Percentiles rank a stretch among this genome's conserved stretches.
phyloP scores from a whole-genome alignment of 345 rosid genomes.

The Pistacia atlantica region DNA sequence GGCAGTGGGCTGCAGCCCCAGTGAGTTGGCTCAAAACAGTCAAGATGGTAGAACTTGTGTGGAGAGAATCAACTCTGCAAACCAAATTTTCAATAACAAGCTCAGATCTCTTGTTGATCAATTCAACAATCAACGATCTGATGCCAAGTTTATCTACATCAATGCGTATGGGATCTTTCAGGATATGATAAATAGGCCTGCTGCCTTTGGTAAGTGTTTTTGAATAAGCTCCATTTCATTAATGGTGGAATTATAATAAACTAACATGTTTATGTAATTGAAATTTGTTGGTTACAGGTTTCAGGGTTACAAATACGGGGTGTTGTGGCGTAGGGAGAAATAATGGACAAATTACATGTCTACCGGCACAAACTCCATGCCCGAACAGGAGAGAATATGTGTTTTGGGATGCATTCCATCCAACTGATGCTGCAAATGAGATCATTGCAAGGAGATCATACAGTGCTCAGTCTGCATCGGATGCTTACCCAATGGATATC shows the following conservation, averaged over 20 bases:
- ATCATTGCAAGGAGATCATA: conserved; percentile 58
- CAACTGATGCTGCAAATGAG: conserved; percentile 57
- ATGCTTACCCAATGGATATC: conserved; percentile 65
- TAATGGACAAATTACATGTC: conserved; percentile 78
- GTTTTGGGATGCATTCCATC: conserved; percentile 84
- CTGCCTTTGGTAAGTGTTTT: conserved; percentile 44
- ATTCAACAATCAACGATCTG: conserved; percentile 54
- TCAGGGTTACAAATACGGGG: conserved; percentile 56
- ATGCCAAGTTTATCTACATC: conserved; percentile 65
- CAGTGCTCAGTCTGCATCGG: conserved; percentile 49
- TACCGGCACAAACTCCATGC: conserved; percentile 66
- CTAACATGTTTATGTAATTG: neutral
- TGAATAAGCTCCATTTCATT: neutral
- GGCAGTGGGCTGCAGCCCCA: conserved; percentile 89
- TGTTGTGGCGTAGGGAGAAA: conserved; percentile 84
- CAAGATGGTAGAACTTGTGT: conserved; percentile 72
- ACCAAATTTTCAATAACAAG: conserved; percentile 66
- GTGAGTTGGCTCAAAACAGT: conserved; percentile 62
- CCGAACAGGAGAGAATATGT: conserved; percentile 48
- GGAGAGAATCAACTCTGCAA: conserved; percentile 54
- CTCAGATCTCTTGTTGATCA: conserved; percentile 67
- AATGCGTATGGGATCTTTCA: conserved; percentile 76
- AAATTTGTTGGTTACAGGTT: conserved; percentile 34
- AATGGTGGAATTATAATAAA: no score
- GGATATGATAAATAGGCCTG: conserved; percentile 54